Conservation (phyloP, 345 rosid genomes). For the Sapria himalayana region DNA sequence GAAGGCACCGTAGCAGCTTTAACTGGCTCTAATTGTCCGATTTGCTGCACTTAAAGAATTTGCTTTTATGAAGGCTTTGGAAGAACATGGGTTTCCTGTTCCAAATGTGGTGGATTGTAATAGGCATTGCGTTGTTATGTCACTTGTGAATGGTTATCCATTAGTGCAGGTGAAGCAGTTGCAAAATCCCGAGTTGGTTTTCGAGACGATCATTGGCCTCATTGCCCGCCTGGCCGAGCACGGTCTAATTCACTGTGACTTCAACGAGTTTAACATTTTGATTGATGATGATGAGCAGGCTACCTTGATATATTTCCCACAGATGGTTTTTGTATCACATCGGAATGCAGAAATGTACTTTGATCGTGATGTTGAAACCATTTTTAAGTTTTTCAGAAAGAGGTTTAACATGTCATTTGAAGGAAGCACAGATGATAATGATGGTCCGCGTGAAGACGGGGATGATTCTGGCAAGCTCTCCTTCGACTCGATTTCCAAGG, state of each 20-base stretch:
- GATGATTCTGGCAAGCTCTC: slow-evolving; percentile 49
- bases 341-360: slow-evolving; percentile 91
- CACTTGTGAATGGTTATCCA: slow-evolving; percentile 77
- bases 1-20: slow-evolving; percentile 65
- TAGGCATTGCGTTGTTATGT: slow-evolving; percentile 90
- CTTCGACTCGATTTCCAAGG: slow-evolving; percentile 42
- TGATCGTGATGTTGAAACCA: slow-evolving; percentile 76
- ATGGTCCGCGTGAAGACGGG: slow-evolving; percentile 18
- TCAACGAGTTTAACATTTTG: slow-evolving; percentile 92
- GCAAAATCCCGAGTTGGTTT: slow-evolving; percentile 57
- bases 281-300: slow-evolving; percentile 83
- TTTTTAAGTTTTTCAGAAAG: slow-evolving; percentile 62
- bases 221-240: slow-evolving; percentile 73
- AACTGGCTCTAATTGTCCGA: slow-evolving; percentile 85
- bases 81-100: slow-evolving; percentile 74
- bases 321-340: slow-evolving; percentile 95
- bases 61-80: slow-evolving; percentile 91
- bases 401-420: slow-evolving; percentile 52
- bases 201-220: slow-evolving; percentile 55
- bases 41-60: slow-evolving; percentile 91
- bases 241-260: slow-evolving; percentile 91
- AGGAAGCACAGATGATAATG: slow-evolving; percentile 21
- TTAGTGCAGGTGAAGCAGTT: slow-evolving; percentile 83
- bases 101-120: slow-evolving; percentile 83
- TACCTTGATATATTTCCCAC: slow-evolving; percentile 91